phyloP scores from a whole-genome alignment of 257 asterid species.

The Cruciata laevipes region DNA sequence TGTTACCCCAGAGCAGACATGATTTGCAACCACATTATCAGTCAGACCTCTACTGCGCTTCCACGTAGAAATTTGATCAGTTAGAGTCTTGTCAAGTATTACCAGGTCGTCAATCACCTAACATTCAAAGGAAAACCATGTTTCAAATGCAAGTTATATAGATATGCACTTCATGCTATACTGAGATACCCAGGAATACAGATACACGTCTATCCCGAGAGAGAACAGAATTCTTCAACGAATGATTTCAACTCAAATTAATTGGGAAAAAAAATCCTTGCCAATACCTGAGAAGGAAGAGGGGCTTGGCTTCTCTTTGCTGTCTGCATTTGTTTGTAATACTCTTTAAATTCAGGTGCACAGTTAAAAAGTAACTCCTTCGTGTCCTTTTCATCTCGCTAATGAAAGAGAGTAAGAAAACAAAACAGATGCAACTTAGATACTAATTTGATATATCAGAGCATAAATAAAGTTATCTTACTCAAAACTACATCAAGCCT shows the following conservation, averaged over 20 bases:
- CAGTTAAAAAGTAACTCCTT: slow-evolving; percentile 60
- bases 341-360: slow-evolving; percentile 81
- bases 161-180: not conserved
- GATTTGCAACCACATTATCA: slow-evolving; percentile 60
- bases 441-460: not conserved
- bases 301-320: slow-evolving; percentile 98
- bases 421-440: not conserved
- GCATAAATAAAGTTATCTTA: not conserved
- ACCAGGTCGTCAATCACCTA: slow-evolving; percentile 86
- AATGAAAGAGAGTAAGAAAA: slow-evolving; percentile 9
- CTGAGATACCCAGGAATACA: not conserved
- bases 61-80: slow-evolving; percentile 95
- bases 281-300: slow-evolving; percentile 69
- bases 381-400: slow-evolving; percentile 97
- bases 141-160: not conserved
- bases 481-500: not conserved
- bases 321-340: slow-evolving; percentile 96
- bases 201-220: not conserved
- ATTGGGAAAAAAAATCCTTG: not conserved
- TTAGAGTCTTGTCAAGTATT: slow-evolving; percentile 87
- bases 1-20: slow-evolving; percentile 81
- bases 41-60: slow-evolving; percentile 82
- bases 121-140: not conserved
- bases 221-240: not conserved
- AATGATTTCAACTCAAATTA: slow-evolving; percentile 11